A percentile compares a stretch with the other conserved stretches of the same genome.
phyloP scores from a whole-genome alignment of 306 rosid species.

The Rubus parviflorus region DNA sequence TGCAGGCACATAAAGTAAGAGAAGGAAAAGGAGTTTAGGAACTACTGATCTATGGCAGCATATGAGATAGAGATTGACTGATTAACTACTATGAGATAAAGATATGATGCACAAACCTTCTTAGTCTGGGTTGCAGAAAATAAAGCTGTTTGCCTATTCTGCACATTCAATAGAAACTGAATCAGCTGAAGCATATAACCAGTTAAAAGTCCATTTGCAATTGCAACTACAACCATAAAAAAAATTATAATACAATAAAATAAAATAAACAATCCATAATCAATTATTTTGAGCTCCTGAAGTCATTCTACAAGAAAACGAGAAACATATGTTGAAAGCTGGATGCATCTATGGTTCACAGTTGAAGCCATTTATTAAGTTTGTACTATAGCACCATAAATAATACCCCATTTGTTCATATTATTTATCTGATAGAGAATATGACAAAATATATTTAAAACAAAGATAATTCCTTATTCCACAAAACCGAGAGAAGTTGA shows the following conservation, averaged over 20 bases:
- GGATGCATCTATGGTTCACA: background rate
- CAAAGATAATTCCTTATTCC: background rate
- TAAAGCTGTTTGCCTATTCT: slow-evolving; percentile 91
- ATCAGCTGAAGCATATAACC: slow-evolving; percentile 19
- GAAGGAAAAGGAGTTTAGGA: background rate
- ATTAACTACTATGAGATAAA: background rate
- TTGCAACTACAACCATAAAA: background rate
- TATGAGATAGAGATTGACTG: background rate
- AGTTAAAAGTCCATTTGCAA: background rate
- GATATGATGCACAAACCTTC: slow-evolving; percentile 57
- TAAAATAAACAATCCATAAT: background rate
- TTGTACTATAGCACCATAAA: background rate
- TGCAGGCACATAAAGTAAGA: background rate
- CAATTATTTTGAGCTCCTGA: background rate
- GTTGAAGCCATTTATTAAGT: background rate
- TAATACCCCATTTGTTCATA: background rate
- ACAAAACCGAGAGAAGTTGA: background rate
- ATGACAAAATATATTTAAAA: background rate
- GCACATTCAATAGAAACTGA: slow-evolving; percentile 39
- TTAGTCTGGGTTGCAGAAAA: slow-evolving; percentile 98
- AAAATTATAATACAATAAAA: background rate
- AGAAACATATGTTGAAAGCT: background rate
- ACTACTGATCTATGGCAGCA: background rate
- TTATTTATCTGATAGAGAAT: background rate
- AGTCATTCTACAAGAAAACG: background rate